Evolutionary conservation across 2,329 filamentous ascomycete species (phyloP).

Genomic region (Aspergillus pseudoglaucus): DNA sequence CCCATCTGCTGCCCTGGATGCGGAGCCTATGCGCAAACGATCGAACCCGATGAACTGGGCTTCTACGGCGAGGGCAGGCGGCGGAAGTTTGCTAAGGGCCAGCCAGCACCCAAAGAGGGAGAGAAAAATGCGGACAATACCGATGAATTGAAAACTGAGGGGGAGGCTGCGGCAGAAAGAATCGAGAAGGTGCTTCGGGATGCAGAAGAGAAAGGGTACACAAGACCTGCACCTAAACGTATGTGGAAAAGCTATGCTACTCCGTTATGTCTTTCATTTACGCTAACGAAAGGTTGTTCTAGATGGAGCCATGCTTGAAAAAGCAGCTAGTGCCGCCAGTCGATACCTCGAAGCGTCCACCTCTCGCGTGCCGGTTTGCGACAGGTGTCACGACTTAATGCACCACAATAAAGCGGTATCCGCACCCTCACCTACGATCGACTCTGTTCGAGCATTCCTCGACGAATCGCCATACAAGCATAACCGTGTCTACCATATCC

Average conservation of each 20-base stretch:
- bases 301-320: conserved; percentile 18
- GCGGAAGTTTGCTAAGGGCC: conserved; percentile 27
- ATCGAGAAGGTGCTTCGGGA: conserved; percentile 7
- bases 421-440: conserved; percentile 73
- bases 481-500: conserved; percentile 91
- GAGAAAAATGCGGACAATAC: conserved; percentile 12
- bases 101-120: conserved; percentile 7
- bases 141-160: conserved; percentile 3
- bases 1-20: conserved; percentile 57
- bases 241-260: conserved; percentile 2
- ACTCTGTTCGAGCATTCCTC: conserved; percentile 76
- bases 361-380: conserved; percentile 52
- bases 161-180: conserved; percentile 4
- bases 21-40: conserved; percentile 54
- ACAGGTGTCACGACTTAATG: conserved; percentile 75
- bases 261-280: conserved; percentile 1
- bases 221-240: conserved; percentile 7
- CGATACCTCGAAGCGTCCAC: conserved; percentile 15
- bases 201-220: conserved; percentile 1
- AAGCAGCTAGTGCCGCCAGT: conserved; percentile 13
- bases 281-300: not conserved
- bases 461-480: conserved; percentile 80
- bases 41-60: conserved; percentile 50
- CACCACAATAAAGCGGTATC: conserved; percentile 67
- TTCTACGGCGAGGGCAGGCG: conserved; percentile 50